Conservation (phyloP, 1,284 basidiomycete genomes). For the Ceratobasidium sp. region DNA sequence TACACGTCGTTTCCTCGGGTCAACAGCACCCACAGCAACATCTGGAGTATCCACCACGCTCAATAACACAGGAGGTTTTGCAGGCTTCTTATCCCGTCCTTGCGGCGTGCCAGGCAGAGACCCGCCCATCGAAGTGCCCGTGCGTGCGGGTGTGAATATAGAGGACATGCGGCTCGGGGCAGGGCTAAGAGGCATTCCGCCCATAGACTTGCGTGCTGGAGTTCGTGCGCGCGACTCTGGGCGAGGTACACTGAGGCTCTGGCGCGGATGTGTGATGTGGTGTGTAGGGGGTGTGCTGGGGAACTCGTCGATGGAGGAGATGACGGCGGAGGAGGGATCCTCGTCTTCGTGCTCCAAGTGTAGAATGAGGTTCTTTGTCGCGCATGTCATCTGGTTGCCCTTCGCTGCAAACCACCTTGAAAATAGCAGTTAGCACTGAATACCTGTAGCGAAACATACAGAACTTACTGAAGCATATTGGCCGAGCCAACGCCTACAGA, state of each 20-base stretch:
- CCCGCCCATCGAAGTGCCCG: slow-evolving; percentile 28
- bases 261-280: slow-evolving; percentile 56
- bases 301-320: slow-evolving; percentile 44
- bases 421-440: slow-evolving; percentile 7
- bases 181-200: slow-evolving; percentile 57
- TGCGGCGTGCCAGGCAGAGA: slow-evolving; percentile 29
- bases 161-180: slow-evolving; percentile 49
- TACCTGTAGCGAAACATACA: not conserved
- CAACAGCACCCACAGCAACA: slow-evolving; percentile 82
- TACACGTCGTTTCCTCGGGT: slow-evolving; percentile 80
- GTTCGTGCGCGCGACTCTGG: slow-evolving; percentile 54
- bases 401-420: slow-evolving; percentile 88
- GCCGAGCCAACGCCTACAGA: slow-evolving; percentile 81
- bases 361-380: slow-evolving; percentile 86
- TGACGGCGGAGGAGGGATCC: slow-evolving; percentile 12
- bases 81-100: slow-evolving; percentile 10
- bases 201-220: slow-evolving; percentile 55
- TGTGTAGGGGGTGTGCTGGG: slow-evolving; percentile 56
- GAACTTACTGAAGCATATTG: slow-evolving; percentile 80
- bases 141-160: slow-evolving; percentile 17
- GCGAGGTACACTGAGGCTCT: slow-evolving; percentile 54
- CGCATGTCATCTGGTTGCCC: slow-evolving; percentile 89
- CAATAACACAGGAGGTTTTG: slow-evolving; percentile 73
- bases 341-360: slow-evolving; percentile 67
- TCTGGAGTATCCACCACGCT: slow-evolving; percentile 84